Evolutionary conservation across 805 yeast species (phyloP).

Genomic region (Candida bentonensis): DNA sequence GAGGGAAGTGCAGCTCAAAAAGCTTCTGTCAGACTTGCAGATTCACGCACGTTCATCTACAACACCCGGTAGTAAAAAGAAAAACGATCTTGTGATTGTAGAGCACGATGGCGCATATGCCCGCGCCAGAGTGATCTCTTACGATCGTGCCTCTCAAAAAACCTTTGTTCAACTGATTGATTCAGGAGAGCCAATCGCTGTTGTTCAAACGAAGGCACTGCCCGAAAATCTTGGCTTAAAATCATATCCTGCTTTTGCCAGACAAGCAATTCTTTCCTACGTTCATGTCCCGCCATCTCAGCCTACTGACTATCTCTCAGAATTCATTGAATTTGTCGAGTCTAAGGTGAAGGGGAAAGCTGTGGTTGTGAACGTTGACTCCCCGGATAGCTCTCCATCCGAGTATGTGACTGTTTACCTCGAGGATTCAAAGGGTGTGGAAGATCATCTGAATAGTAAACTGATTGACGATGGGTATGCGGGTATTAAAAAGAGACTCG

Average conservation of each 20-base stretch:
- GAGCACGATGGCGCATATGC: conserved; percentile 39
- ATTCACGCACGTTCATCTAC: conserved; percentile 19
- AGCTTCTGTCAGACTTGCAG: conserved; percentile 14
- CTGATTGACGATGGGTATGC: conserved; percentile 44
- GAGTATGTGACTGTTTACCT: conserved; percentile 38
- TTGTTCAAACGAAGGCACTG: conserved; percentile 30
- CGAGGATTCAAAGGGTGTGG: conserved; percentile 37
- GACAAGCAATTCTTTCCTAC: conserved; percentile 37
- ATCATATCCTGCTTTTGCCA: conserved; percentile 38
- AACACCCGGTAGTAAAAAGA: conserved; percentile 23
- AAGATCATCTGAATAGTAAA: conserved; percentile 45
- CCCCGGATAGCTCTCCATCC: conserved; percentile 21
- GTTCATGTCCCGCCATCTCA: conserved; percentile 43
- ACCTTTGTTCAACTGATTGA: conserved; percentile 47
- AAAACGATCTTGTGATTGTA: conserved; percentile 42
- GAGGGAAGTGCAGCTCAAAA: conserved; percentile 9
- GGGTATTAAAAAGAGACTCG: neutral
- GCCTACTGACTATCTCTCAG: conserved; percentile 40
- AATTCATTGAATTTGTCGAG: conserved; percentile 40
- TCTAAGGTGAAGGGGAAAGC: conserved; percentile 37
- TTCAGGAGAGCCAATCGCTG: conserved; percentile 40
- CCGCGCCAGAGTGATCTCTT: conserved; percentile 39
- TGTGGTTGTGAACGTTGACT: conserved; percentile 38
- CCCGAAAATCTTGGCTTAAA: conserved; percentile 34
- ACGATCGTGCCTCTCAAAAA: conserved; percentile 29